Percentiles rank a stretch among this genome's conserved stretches.
Conservation (phyloP, 1,284 basidiomycete genomes). For the Ganoderma resinaceum region DNA sequence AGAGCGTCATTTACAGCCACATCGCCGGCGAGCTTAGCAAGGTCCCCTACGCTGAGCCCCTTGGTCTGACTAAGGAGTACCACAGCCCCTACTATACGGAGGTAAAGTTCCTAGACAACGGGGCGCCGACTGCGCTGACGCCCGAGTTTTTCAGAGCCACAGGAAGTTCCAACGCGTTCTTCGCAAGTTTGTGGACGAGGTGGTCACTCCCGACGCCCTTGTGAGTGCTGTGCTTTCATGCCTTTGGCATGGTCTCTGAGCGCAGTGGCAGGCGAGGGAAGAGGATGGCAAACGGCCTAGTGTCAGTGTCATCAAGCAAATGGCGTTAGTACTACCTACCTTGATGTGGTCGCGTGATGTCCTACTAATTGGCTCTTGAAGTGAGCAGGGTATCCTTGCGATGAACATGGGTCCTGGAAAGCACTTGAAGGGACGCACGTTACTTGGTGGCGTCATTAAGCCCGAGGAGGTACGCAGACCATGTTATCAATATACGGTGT, state of each 20-base stretch:
- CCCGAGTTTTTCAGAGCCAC: constrained; percentile 48
- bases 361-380: constrained; percentile 35
- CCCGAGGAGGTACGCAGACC: constrained; percentile 68
- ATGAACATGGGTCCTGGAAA: constrained; percentile 91
- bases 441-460: constrained; percentile 84
- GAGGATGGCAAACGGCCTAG: constrained; percentile 80
- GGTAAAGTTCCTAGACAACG: constrained; percentile 24
- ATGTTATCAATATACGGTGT: neutral
- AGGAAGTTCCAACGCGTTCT: constrained; percentile 54
- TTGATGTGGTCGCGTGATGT: neutral
- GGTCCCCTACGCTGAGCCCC: constrained; percentile 87
- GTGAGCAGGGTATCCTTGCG: constrained; percentile 77
- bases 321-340: constrained; percentile 60
- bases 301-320: constrained; percentile 68
- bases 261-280: constrained; percentile 63
- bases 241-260: neutral
- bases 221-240: constrained; percentile 33
- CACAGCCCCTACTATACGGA: constrained; percentile 77
- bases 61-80: constrained; percentile 76
- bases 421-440: constrained; percentile 82
- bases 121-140: constrained; percentile 2
- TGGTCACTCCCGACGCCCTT: constrained; percentile 57
- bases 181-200: constrained; percentile 58
- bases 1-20: constrained; percentile 59
- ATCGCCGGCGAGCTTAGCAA: constrained; percentile 58